These are phyloP conservation scores for Trichoderma sp. DNA, from an alignment of 2,329 filamentous ascomycete genomes.

Conservation along the genomic window DNA sequence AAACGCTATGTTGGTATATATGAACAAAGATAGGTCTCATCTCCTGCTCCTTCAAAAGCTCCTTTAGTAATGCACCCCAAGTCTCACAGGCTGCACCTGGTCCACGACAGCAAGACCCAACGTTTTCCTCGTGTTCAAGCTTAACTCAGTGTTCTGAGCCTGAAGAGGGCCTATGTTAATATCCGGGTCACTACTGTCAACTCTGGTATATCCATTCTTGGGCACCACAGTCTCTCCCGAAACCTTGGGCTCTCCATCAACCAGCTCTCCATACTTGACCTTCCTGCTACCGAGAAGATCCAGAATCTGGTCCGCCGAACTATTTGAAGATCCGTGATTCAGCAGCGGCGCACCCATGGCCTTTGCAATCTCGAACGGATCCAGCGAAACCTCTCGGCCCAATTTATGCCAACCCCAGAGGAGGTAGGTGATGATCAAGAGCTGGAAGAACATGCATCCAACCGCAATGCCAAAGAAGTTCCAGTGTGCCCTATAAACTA, in stretches of 20 bases:
- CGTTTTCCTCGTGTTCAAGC: background rate
- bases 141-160: background rate
- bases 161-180: background rate
- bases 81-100: background rate
- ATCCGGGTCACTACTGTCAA: background rate
- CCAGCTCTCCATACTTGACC: background rate
- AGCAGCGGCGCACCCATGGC: conserved; percentile 11
- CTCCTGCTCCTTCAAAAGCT: background rate
- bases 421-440: background rate
- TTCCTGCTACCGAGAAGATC: background rate
- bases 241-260: background rate
- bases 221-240: background rate
- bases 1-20: background rate
- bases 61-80: background rate
- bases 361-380: conserved; percentile 19
- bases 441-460: background rate
- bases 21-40: background rate
- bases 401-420: conserved; percentile 1
- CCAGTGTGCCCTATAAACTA: conserved; percentile 5
- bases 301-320: background rate
- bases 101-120: background rate
- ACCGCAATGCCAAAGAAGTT: background rate
- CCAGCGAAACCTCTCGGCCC: conserved; percentile 1
- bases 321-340: conserved; percentile 7
- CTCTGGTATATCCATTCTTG: background rate